Evolutionary conservation across 352 stramenopile species (phyloP).

Genomic region (Phytophthora sojae): DNA sequence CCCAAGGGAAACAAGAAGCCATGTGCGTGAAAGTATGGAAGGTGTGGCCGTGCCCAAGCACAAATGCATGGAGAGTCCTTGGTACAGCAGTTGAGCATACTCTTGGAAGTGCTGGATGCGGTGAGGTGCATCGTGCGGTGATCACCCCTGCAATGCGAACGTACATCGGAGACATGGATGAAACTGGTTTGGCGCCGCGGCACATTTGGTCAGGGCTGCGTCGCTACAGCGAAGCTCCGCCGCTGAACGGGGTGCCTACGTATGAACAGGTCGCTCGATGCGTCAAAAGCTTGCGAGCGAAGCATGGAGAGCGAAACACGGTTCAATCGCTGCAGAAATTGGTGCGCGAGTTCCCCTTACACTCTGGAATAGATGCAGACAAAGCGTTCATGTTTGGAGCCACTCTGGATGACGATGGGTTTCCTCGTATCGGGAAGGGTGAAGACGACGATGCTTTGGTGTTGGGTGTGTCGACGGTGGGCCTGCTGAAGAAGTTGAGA

Average conservation of each 20-base stretch:
- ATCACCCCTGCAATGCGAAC: constrained; percentile 4
- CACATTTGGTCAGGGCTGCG: constrained; percentile 8
- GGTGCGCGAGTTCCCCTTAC: neutral
- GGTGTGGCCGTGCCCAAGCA: neutral
- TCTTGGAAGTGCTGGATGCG: neutral
- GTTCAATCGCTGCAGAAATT: neutral
- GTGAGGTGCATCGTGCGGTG: neutral
- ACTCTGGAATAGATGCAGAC: no score
- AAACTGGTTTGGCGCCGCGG: constrained; percentile 4
- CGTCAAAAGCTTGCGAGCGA: constrained; percentile 1
- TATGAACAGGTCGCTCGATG: no score
- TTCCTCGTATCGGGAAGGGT: no score
- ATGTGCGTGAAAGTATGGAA: constrained; percentile 4
- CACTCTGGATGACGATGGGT: no score
- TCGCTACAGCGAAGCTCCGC: constrained; percentile 1
- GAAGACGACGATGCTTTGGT: no score
- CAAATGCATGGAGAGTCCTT: neutral
- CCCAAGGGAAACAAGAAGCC: neutral
- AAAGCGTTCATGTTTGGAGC: no score
- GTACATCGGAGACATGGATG: constrained; percentile 8
- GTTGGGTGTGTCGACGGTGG: no score
- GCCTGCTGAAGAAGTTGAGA: no score
- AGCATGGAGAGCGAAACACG: neutral
- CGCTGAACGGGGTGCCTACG: no score
- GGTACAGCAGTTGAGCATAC: neutral